Evolutionary conservation across 2,329 filamentous ascomycete genomes (phyloP), one percentile per base, ranked within the genome.

Genomic region (Lasiodiplodia sp.): DNA sequence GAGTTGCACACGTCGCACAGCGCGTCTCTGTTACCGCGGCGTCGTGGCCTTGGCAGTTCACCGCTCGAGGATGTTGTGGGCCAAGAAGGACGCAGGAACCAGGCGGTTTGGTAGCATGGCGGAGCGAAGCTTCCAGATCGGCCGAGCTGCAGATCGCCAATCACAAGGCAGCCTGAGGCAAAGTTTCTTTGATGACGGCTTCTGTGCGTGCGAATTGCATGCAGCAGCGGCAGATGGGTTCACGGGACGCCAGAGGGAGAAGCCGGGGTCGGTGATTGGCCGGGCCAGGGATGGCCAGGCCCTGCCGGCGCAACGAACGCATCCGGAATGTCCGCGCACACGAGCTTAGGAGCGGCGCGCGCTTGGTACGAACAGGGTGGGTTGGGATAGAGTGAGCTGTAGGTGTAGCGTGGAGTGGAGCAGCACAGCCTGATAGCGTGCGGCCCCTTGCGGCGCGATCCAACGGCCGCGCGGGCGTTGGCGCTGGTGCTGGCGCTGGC

Each of bases 381-480:
- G 60, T 64, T n/a, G 47, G 60, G 60, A 64, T 64, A 64, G 60
- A 64, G 60, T 64, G 60, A 37, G 31, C 44, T 60, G 56, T 60
- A 25, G 40, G 40, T 49, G 58, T 63, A 63, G 58, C 58, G 58
- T 63, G 40, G 40, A 44, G 23, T 52, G 58, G 58, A 63, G 58
- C 25, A 37, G 58, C 40, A 62, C 57, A 18, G 23, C 28, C 3
- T 25, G 25, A 25, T 25, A 3, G 25, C 57, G 28, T n/a, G 38
- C 31, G 53, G 25, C 58, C 60, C 60, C 60, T 64, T 64, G 60
- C 60, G 60, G 60, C 60, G 47, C 38, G 57, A 34, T 25, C 23
- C 37, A 60, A 44, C 38, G 57, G 38, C 31, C 18, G 58, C 58
- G 44, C 18, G 37, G 44, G 44, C 60, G 60, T n/a, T 40, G 44